phyloP scores from a whole-genome alignment of 2,329 filamentous ascomycete genomes.

The Hypoxylon sp. region DNA sequence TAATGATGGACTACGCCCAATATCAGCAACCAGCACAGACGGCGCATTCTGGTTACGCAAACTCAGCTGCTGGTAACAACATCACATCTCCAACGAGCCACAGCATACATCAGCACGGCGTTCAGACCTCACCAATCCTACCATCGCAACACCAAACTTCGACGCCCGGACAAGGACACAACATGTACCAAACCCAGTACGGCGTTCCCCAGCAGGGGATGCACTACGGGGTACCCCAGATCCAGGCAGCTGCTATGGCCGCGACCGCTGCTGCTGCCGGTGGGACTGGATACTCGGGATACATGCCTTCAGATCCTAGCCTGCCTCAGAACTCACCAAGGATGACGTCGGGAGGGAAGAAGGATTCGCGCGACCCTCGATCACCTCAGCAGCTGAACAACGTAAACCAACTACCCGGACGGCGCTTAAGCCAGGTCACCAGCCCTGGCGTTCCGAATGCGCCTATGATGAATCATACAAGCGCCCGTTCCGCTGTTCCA shows the following conservation, averaged over 20 bases:
- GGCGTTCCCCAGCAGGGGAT: slow-evolving; percentile 80
- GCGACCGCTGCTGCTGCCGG: slow-evolving; percentile 92
- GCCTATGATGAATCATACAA: slow-evolving; percentile 80
- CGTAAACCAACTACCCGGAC: slow-evolving; percentile 71
- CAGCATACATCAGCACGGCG: slow-evolving; percentile 75
- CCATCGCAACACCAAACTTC: slow-evolving; percentile 81
- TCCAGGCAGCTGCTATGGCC: slow-evolving; percentile 93
- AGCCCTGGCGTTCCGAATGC: slow-evolving; percentile 82
- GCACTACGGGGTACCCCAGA: slow-evolving; percentile 86
- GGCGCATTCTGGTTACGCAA: slow-evolving; percentile 75
- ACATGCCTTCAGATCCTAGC: slow-evolving; percentile 79
- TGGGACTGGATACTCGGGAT: slow-evolving; percentile 75
- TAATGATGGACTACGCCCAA: slow-evolving; percentile 82
- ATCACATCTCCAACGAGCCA: slow-evolving; percentile 82
- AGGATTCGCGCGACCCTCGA: slow-evolving; percentile 78
- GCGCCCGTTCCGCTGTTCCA: slow-evolving; percentile 64
- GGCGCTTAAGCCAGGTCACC: slow-evolving; percentile 82
- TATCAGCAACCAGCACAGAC: slow-evolving; percentile 79
- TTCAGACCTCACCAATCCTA: slow-evolving; percentile 84
- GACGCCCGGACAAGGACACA: slow-evolving; percentile 75
- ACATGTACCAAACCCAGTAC: slow-evolving; percentile 85
- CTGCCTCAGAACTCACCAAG: slow-evolving; percentile 81
- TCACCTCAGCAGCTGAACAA: slow-evolving; percentile 81
- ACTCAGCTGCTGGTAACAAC: slow-evolving; percentile 67
- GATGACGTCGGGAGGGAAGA: slow-evolving; percentile 77